Evolutionary conservation across 163 green algal genomes (phyloP).

Genomic region (Scenedesmus sp.): DNA sequence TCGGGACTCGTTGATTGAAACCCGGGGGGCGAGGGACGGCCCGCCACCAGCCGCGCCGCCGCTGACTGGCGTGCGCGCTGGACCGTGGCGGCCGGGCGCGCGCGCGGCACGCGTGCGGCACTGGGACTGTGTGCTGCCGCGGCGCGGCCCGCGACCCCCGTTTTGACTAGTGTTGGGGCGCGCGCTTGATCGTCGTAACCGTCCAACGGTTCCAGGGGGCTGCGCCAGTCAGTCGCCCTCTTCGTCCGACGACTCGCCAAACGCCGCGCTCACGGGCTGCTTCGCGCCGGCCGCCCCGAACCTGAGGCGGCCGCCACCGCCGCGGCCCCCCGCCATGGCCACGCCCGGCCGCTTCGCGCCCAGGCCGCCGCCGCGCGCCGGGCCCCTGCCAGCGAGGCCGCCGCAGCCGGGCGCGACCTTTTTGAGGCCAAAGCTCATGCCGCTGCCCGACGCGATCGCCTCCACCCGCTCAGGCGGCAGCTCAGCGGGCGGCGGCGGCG

Average conservation of each 20-base stretch:
- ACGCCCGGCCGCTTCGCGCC: not conserved
- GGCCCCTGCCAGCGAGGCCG: not conserved
- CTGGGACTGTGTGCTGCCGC: too few relatives aligned
- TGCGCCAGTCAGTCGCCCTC: slow-evolving; percentile 13
- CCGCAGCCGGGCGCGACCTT: not conserved
- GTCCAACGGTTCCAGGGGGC: too few relatives aligned
- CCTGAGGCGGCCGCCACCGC: not conserved
- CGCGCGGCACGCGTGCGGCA: too few relatives aligned
- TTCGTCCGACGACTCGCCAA: slow-evolving; percentile 43
- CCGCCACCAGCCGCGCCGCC: too few relatives aligned
- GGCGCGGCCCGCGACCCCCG: too few relatives aligned
- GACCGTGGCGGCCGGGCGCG: too few relatives aligned
- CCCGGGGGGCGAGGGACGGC: too few relatives aligned
- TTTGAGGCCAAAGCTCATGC: slow-evolving; percentile 21
- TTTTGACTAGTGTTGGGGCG: too few relatives aligned
- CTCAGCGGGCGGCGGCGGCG: not conserved
- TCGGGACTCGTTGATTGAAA: too few relatives aligned
- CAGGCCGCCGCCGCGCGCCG: not conserved
- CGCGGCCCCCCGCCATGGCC: not conserved
- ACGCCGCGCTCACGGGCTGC: slow-evolving; percentile 1
- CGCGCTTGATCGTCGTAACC: too few relatives aligned
- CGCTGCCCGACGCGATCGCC: not conserved
- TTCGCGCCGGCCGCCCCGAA: not conserved
- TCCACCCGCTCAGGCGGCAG: not conserved
- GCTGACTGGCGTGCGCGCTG: too few relatives aligned